Evolutionary conservation across 352 stramenopile genomes (phyloP).

Genomic region (Phytophthora sp.): DNA sequence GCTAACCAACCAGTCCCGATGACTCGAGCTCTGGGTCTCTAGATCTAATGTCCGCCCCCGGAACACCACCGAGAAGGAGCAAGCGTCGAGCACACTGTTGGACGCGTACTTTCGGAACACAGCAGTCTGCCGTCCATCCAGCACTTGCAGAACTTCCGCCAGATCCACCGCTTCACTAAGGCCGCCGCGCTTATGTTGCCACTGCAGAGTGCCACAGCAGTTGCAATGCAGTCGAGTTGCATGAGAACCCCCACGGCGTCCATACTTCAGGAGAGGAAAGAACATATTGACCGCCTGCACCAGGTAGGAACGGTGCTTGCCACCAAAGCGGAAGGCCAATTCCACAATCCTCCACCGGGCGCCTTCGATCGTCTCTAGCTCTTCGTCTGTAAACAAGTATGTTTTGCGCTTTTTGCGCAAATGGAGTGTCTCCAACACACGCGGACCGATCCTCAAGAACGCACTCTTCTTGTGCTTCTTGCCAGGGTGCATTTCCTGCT

Average conservation of each 20-base stretch:
- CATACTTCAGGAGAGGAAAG: conserved; percentile 81
- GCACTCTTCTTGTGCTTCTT: conserved; percentile 61
- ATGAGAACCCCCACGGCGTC: conserved; percentile 72
- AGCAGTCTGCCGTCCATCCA: conserved; percentile 70
- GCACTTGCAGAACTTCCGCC: conserved; percentile 68
- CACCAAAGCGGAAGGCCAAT: conserved; percentile 84
- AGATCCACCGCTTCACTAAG: conserved; percentile 78
- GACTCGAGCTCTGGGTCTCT: conserved; percentile 73
- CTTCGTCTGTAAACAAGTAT: conserved; percentile 81
- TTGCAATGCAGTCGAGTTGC: conserved; percentile 82
- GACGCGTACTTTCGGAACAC: conserved; percentile 82
- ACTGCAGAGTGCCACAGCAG: conserved; percentile 80
- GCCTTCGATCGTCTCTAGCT: conserved; percentile 80
- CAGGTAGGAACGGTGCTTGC: conserved; percentile 84
- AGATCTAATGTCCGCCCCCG: conserved; percentile 78
- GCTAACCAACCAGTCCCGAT: conserved; percentile 86
- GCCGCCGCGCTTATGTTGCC: conserved; percentile 84
- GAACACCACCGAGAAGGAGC: conserved; percentile 84
- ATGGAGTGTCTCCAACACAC: conserved; percentile 59
- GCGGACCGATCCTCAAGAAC: conserved; percentile 63
- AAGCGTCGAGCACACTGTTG: conserved; percentile 45
- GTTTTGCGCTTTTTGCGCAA: conserved; percentile 77
- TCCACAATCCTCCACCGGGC: conserved; percentile 89
- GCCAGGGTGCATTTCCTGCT: conserved; percentile 22
- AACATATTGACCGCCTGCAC: conserved; percentile 91